These are phyloP conservation scores for Sphagnum fallax DNA, from an alignment of 228 moss, liverwort and hornwort species.

Conservation along the genomic window DNA sequence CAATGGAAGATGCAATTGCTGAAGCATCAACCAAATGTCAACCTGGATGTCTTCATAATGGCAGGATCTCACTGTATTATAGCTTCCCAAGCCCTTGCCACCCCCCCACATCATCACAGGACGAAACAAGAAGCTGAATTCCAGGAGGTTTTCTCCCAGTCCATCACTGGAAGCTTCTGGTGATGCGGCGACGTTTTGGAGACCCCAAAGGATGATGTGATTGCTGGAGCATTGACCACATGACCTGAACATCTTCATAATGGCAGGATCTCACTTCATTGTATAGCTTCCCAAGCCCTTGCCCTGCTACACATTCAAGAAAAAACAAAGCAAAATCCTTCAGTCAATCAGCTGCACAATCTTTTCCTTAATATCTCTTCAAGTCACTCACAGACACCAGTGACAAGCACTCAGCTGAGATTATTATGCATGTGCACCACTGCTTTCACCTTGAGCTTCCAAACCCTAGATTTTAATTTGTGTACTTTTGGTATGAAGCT, in stretches of 20 bases:
- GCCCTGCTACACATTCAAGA: constrained; percentile 7
- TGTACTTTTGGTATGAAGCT: too few species aligned
- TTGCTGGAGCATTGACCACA: constrained; percentile 35
- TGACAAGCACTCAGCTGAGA: not conserved
- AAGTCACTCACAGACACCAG: not conserved
- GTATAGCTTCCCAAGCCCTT: constrained; percentile 27
- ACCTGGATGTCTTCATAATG: not conserved
- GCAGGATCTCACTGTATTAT: not conserved
- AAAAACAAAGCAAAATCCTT: not conserved
- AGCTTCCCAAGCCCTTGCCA: not conserved
- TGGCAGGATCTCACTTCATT: constrained; percentile 32
- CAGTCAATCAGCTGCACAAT: not conserved
- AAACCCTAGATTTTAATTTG: too few species aligned
- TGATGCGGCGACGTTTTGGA: constrained; percentile 7
- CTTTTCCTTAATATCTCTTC: not conserved
- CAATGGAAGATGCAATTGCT: constrained; percentile 10
- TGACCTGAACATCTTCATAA: constrained; percentile 30
- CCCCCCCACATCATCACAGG: not conserved
- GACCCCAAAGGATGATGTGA: constrained; percentile 9
- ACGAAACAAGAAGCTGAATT: not conserved
- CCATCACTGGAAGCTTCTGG: constrained; percentile 3
- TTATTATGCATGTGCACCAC: not conserved
- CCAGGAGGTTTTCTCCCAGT: not conserved
- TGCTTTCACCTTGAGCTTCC: too few species aligned
- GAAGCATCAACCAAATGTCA: constrained; percentile 22